These are phyloP conservation scores for Coccomyxa sp. DNA, from an alignment of 139 green algal species.

Conservation along the genomic window DNA sequence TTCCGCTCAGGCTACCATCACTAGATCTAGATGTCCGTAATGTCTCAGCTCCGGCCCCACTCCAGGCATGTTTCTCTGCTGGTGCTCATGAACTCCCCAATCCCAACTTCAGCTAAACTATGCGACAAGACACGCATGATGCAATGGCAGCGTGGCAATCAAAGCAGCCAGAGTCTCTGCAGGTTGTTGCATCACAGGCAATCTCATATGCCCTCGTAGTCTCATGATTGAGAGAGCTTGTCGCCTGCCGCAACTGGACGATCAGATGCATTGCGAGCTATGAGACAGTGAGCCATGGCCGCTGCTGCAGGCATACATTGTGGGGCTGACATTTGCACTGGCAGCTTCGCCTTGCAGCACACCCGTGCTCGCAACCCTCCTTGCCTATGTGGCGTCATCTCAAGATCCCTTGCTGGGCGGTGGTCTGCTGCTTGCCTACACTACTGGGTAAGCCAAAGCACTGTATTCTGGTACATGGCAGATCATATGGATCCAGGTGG, in stretches of 20 bases:
- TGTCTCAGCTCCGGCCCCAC: constrained; percentile 24
- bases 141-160: neutral
- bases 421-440: constrained; percentile 88
- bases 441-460: constrained; percentile 44
- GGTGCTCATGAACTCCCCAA: neutral
- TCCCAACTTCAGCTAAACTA: no score
- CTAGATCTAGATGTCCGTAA: constrained; percentile 72
- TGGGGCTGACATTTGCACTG: constrained; percentile 89
- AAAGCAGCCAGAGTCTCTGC: no score
- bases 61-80: constrained; percentile 15
- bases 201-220: no score
- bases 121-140: no score
- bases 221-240: no score
- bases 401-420: constrained; percentile 55
- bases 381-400: constrained; percentile 84
- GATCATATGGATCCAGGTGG: neutral
- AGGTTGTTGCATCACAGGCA: no score
- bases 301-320: constrained; percentile 86
- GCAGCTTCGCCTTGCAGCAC: constrained; percentile 94
- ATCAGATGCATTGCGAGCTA: no score
- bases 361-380: constrained; percentile 90
- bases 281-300: no score
- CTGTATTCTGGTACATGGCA: neutral
- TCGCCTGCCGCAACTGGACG: no score
- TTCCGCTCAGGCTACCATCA: constrained; percentile 73